Evolutionary conservation across 2,329 filamentous ascomycete species (phyloP).

Genomic region (Hypoxylon sp.): DNA sequence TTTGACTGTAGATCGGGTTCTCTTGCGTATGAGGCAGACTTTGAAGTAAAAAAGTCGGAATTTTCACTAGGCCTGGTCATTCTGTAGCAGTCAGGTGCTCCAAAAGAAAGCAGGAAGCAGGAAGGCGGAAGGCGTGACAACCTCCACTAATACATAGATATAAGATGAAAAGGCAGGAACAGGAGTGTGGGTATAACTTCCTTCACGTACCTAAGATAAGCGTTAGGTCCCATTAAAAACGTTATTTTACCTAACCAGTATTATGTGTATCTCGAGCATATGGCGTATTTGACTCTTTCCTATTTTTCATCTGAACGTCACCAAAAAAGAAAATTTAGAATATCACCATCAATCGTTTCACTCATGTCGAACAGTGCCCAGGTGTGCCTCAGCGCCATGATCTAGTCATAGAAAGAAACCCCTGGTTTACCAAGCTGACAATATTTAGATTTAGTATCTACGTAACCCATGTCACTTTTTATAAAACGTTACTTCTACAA

Average conservation of each 20-base stretch:
- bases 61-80: neutral
- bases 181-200: neutral
- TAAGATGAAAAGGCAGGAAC: constrained; percentile 5
- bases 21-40: neutral
- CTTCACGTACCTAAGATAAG: neutral
- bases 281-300: neutral
- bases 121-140: constrained; percentile 2
- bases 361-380: neutral
- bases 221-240: neutral
- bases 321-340: neutral
- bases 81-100: neutral
- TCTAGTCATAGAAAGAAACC: constrained; percentile 1
- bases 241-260: neutral
- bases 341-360: neutral
- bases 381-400: neutral
- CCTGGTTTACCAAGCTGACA: neutral
- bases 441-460: neutral
- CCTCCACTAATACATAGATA: neutral
- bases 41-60: neutral
- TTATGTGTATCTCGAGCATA: neutral
- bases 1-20: neutral
- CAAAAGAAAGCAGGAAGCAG: neutral
- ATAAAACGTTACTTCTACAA: too few species aligned
- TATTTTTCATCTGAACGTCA: neutral
- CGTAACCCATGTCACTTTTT: too few species aligned